Conservation (phyloP, 192 early-diverging fungal genomes). For the Phycomyces nitens region DNA sequence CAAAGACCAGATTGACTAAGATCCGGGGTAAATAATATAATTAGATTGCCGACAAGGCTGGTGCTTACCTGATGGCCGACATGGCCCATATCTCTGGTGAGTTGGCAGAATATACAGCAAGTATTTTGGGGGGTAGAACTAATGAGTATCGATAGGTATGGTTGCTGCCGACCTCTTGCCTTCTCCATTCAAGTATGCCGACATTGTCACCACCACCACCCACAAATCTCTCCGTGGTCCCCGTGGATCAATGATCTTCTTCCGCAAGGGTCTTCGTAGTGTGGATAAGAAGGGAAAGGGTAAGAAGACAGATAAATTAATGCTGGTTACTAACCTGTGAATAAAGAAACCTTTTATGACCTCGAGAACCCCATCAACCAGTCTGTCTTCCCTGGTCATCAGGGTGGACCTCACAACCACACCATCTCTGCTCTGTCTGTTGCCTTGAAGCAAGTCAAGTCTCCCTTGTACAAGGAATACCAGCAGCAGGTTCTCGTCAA, state of each 20-base stretch:
- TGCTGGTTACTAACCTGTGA: too few species aligned
- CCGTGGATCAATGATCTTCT: conserved; percentile 98
- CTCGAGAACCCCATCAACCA: conserved; percentile 94
- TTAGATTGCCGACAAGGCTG: conserved; percentile 77
- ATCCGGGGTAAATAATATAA: background rate
- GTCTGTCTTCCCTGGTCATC: conserved; percentile 97
- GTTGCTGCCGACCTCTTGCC: conserved; percentile 86
- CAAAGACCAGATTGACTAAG: background rate
- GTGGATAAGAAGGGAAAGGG: conserved; percentile 89
- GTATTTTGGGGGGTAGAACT: too few species aligned
- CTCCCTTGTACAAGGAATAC: conserved; percentile 84
- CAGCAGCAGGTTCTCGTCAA: conserved; percentile 89
- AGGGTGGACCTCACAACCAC: conserved; percentile 99
- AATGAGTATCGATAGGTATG: too few species aligned
- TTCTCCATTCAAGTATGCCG: conserved; percentile 88
- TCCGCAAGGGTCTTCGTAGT: conserved; percentile 85
- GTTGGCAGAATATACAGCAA: background rate
- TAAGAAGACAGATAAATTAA: conserved; percentile 20
- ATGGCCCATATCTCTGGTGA: conserved; percentile 93
- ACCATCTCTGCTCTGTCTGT: conserved; percentile 95
- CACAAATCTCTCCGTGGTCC: conserved; percentile 99
- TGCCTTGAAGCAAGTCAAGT: conserved; percentile 82
- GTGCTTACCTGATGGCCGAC: conserved; percentile 93
- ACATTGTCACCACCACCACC: conserved; percentile 98
- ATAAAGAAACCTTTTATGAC: conserved; percentile 73